A percentile compares a stretch with the other conserved stretches of the same genome.
Conservation (phyloP, 73 alveolate species). For the Paramecium sexaurelia region DNA sequence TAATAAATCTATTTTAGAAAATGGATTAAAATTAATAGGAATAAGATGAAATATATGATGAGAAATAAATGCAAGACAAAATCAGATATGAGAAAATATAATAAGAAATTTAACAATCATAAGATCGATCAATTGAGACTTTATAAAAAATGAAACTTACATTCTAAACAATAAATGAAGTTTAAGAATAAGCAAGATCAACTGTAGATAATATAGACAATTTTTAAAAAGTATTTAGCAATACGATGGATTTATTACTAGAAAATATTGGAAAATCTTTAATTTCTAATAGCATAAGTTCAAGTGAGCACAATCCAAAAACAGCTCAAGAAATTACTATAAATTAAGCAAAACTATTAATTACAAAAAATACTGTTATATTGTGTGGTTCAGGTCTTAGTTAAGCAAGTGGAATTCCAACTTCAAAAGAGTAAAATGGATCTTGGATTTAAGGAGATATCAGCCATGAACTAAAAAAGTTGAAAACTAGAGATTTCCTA, state of each 20-base stretch:
- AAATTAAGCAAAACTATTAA: not conserved
- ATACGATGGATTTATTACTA: not conserved
- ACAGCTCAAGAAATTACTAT: not conserved
- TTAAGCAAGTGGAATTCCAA: slow-evolving; percentile 85
- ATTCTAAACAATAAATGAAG: not conserved
- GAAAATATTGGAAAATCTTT: slow-evolving; percentile 4
- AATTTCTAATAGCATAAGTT: not conserved
- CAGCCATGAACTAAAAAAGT: slow-evolving; percentile 34
- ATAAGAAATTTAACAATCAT: not conserved
- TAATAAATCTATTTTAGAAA: not conserved
- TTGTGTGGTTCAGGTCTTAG: slow-evolving; percentile 84
- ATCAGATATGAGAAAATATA: not conserved
- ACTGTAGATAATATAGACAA: slow-evolving; percentile 3
- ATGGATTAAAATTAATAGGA: not conserved
- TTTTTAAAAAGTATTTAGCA: not conserved
- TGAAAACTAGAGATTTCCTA: slow-evolving; percentile 70
- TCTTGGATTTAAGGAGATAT: slow-evolving; percentile 71
- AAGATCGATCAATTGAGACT: not conserved
- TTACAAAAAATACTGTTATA: slow-evolving; percentile 53
- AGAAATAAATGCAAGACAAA: not conserved
- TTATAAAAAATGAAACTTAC: not conserved
- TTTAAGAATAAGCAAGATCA: not conserved
- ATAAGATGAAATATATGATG: not conserved
- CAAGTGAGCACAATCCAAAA: slow-evolving; percentile 35
- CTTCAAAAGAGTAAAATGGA: slow-evolving; percentile 83